These are phyloP conservation scores for Arthrobotrys musiformis DNA, from an alignment of 2,329 filamentous ascomycete species.

Conservation along the genomic window DNA sequence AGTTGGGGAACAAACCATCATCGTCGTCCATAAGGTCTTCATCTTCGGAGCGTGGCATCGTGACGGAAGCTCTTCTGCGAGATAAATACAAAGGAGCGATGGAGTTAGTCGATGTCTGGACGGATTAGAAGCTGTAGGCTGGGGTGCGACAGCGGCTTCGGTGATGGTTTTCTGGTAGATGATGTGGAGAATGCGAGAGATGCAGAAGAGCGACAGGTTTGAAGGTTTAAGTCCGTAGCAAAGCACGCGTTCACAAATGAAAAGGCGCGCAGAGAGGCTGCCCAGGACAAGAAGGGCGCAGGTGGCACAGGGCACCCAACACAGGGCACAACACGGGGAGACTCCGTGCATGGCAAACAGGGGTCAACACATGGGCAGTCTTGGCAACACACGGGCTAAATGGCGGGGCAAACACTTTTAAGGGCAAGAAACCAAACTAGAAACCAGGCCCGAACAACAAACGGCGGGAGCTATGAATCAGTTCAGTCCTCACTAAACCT, in stretches of 20 bases:
- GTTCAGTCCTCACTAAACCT: neutral
- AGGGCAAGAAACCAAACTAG: neutral
- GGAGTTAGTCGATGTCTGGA: neutral
- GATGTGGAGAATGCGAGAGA: slow-evolving; percentile 10
- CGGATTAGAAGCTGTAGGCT: slow-evolving; percentile 44
- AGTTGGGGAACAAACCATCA: slow-evolving; percentile 56
- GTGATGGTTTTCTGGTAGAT: slow-evolving; percentile 62
- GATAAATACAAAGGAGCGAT: neutral
- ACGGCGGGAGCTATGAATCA: slow-evolving; percentile 8
- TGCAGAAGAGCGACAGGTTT: slow-evolving; percentile 33
- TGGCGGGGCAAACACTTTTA: slow-evolving; percentile 18
- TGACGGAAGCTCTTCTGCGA: neutral
- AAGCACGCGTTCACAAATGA: slow-evolving; percentile 42
- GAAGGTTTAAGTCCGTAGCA: slow-evolving; percentile 8
- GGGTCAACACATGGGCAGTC: neutral
- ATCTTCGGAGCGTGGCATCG: slow-evolving; percentile 52
- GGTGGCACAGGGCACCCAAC: neutral
- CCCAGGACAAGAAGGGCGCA: neutral
- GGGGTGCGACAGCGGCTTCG: slow-evolving; percentile 68
- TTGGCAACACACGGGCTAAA: slow-evolving; percentile 9
- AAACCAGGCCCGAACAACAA: neutral
- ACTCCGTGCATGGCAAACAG: neutral
- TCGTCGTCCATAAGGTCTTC: slow-evolving; percentile 51
- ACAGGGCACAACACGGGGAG: neutral
- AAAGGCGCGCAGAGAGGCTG: slow-evolving; percentile 31